Conservation (phyloP, 495 filamentous ascomycete species). For the Penicillium taxi region DNA sequence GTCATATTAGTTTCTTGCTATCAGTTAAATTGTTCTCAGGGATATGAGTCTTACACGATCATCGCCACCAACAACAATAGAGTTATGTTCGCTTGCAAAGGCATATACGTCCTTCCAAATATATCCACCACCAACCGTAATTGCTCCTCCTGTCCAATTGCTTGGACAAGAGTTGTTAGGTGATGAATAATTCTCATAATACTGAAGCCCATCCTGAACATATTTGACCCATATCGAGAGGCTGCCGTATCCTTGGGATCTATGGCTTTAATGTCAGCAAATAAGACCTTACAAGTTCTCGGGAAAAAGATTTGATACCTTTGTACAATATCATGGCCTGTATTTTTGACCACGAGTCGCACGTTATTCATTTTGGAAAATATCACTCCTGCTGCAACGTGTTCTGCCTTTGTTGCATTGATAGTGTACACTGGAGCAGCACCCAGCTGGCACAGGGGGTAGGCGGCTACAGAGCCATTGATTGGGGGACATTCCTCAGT, state of each 20-base stretch:
- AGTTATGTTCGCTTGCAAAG: constrained; percentile 29
- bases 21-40: constrained; percentile 6
- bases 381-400: not conserved
- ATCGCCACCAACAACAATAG: constrained; percentile 27
- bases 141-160: not conserved
- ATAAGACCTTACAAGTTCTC: no score
- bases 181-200: not conserved
- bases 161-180: not conserved
- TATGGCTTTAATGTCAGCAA: not conserved
- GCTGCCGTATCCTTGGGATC: constrained; percentile 33
- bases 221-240: constrained; percentile 47
- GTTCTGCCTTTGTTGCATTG: not conserved
- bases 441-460: not conserved
- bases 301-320: no score
- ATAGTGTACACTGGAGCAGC: not conserved
- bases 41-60: not conserved
- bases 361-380: constrained; percentile 20
- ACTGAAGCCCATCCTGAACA: constrained; percentile 9
- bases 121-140: not conserved
- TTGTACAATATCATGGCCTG: constrained; percentile 35
- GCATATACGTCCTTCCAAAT: not conserved
- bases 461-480: not conserved
- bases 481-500: not conserved
- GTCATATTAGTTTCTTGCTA: constrained; percentile 5
- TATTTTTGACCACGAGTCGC: constrained; percentile 47